Conservation (phyloP, 2,329 filamentous ascomycete species). For the Celoporthe dispersa region DNA sequence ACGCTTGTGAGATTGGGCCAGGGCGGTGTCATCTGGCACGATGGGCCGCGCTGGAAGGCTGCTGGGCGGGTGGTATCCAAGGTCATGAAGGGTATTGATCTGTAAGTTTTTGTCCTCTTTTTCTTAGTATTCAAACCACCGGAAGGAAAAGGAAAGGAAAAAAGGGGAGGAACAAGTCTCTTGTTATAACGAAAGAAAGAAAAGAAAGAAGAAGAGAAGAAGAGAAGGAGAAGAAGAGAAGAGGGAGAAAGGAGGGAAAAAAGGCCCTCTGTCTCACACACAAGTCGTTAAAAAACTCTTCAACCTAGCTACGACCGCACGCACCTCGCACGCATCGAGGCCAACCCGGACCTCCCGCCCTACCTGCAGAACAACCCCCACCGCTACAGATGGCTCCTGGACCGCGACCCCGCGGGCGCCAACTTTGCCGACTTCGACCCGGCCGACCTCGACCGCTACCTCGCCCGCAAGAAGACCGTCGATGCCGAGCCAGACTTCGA, state of each 20-base stretch:
- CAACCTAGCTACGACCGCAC: conserved; percentile 29
- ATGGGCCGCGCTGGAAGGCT: conserved; percentile 46
- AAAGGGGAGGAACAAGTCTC: too few relatives aligned
- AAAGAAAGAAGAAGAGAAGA: too few relatives aligned
- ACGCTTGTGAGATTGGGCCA: conserved; percentile 41
- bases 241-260: too few relatives aligned
- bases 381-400: conserved; percentile 43
- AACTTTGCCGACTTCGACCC: conserved; percentile 41
- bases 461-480: conserved; percentile 24
- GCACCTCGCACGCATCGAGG: conserved; percentile 37
- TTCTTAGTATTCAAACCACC: too few relatives aligned
- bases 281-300: too few relatives aligned
- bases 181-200: too few relatives aligned
- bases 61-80: conserved; percentile 45
- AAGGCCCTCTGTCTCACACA: too few relatives aligned
- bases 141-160: too few relatives aligned
- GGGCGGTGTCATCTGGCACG: conserved; percentile 49
- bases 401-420: conserved; percentile 44
- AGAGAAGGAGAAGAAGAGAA: too few relatives aligned
- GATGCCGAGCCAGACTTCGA: conserved; percentile 27
- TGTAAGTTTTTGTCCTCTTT: conserved; percentile 38
- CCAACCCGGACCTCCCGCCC: conserved; percentile 48
- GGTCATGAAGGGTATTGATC: conserved; percentile 47
- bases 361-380: conserved; percentile 42
- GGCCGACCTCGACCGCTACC: conserved; percentile 18